Base-by-base conservation (phyloP, 1,284 basidiomycete genomes). In the Hymenochaete sp. region DNA sequence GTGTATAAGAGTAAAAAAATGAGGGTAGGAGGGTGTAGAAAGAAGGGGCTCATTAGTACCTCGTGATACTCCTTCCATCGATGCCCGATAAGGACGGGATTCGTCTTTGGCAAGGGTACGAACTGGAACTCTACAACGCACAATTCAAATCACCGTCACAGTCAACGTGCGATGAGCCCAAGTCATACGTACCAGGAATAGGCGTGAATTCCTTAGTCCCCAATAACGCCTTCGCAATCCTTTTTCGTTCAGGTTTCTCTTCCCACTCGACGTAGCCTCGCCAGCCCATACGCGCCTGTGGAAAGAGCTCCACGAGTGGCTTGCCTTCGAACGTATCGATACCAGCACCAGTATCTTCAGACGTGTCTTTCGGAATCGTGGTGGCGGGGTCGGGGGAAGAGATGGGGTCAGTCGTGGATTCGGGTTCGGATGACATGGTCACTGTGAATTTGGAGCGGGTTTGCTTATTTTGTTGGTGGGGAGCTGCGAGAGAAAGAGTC, bases 31-130 rank as follows among this genome's bases (percentile, higher is more conserved):
- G n/a, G n/a, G n/a, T n/a, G n/a, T n/a, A n/a, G n/a, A n/a, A n/a
- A n/a, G n/a, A n/a, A n/a, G n/a, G n/a, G n/a, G n/a, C 29, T 36
- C n/a, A n/a, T n/a, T n/a, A n/a, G n/a, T n/a, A n/a, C n/a, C 16
- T 67, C 64, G 52, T 76, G 72, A 48, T 76, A 75, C 51, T 72
- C 68, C 51, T 73, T 75, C 71, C 72, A 76, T 18, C 74, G 68
- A 50, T 70, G 56, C 6, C 72, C 72, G 39, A 71, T 62, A 11
- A 76, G 60, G 38, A 75, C 60, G 0, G 72, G 72, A 48, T 75
- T 76, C n/a, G 70, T 72, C 24, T 66, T 60, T 1, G 72, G 72
- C 5, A 75, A 62, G 2, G 72, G 71, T 5, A 62, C 67, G 24
- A 70, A 62, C 53, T 75, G 73, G 51, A 75, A 75, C 49, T 75